Conservation (phyloP, 2,329 filamentous ascomycete species). For the Metarhizium robertsii region DNA sequence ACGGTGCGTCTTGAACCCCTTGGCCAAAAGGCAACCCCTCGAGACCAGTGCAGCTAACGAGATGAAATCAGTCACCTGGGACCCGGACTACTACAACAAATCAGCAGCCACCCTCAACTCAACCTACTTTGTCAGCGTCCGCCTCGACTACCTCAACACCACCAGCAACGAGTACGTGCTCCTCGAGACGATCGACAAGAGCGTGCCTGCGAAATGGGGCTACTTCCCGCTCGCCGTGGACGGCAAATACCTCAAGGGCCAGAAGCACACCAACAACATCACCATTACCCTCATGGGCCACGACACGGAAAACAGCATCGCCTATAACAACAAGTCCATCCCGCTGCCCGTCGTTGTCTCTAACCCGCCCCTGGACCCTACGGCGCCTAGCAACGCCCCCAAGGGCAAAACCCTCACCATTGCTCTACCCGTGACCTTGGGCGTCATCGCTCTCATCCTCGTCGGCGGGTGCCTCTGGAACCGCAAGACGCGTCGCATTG, state of each 20-base stretch:
- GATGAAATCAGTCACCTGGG: conserved; percentile 42
- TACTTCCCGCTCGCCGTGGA: conserved; percentile 38
- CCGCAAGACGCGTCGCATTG: conserved; percentile 38
- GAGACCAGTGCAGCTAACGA: neutral
- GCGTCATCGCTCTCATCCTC: conserved; percentile 35
- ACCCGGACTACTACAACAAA: conserved; percentile 39
- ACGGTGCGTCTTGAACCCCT: conserved; percentile 28
- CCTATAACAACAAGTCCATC: conserved; percentile 29
- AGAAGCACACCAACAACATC: conserved; percentile 30
- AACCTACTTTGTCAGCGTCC: conserved; percentile 15
- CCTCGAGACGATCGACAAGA: conserved; percentile 23
- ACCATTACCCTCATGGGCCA: conserved; percentile 33
- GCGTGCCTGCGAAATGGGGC: conserved; percentile 32
- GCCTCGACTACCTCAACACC: conserved; percentile 27
- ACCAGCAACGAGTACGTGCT: conserved; percentile 25
- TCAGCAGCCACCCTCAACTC: conserved; percentile 16
- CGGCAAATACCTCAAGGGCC: conserved; percentile 16
- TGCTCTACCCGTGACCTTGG: conserved; percentile 41
- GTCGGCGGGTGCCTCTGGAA: conserved; percentile 50
- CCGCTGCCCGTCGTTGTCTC: conserved; percentile 29
- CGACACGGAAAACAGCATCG: conserved; percentile 22
- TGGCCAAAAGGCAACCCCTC: neutral
- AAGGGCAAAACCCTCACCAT: conserved; percentile 37
- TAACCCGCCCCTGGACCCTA: conserved; percentile 26
- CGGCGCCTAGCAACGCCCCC: conserved; percentile 21